Base-by-base conservation (phyloP, 768 basidiomycete genomes). In the Fibroporia radiculosa region DNA sequence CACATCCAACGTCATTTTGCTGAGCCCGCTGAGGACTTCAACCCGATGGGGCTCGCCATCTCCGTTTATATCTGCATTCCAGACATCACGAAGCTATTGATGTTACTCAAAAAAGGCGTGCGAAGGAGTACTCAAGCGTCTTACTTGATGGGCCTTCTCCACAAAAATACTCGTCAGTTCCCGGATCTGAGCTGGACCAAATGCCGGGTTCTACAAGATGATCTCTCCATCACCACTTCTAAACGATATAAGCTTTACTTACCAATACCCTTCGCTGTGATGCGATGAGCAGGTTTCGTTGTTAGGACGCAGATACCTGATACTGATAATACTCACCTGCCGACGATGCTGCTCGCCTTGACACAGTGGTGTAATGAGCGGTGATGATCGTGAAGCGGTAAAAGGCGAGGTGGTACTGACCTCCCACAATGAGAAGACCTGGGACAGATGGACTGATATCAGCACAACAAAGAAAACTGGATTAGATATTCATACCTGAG, bases 191-290 rank as follows among this genome's bases (percentile, higher is more conserved):
- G 68, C 61, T 1, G 69, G 66, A 1, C 81, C 79, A 51, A 85
- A 85, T 0, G 81, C 80, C 11, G 82, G 82, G 50, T 82, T 84
- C 82, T 71, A 26, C 25, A n/a, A 33, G 29, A 6, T 42, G 40
- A 45, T 32, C 23, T 29, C 26, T 23, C 10, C 3, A 19, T 31
- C 10, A n/a, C 29, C 29, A 10, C 10, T 10, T 10, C n/a, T 31
- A n/a, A 31, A 10, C 20, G 11, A 4, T 31, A 29, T 19, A 26
- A 36, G 29, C 29, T 24, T 0, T n/a, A 37, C 47, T 11, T n/a
- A 63, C 64, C 64, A 69, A 60, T 14, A 65, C 55, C 18, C 54
- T 42, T 24, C 51, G 40, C 51, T 52, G 16, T 7, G 13, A 13
- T 8, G 4, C 5, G 1, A 22, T 31, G n/a, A n/a, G 42, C 8